A percentile compares a stretch with the other conserved stretches of the same genome.
Conservation (phyloP, 2,329 filamentous ascomycete genomes). For the Botrytis squamosa region DNA sequence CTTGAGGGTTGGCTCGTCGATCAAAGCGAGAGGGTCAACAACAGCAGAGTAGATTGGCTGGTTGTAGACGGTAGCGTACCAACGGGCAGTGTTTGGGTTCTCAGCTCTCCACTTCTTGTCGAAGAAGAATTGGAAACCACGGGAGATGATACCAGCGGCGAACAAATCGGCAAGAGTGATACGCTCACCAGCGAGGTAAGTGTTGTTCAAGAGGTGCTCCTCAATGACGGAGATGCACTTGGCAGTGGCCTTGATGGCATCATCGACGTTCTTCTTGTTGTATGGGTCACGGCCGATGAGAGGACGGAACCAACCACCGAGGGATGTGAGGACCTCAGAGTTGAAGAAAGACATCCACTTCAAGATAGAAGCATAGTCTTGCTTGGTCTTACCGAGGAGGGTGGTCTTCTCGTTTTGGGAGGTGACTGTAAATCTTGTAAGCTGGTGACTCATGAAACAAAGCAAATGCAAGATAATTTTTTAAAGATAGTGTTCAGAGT, state of each 20-base stretch:
- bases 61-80: constrained; percentile 93
- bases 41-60: constrained; percentile 87
- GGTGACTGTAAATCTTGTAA: constrained; percentile 63
- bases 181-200: constrained; percentile 96
- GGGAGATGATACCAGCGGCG: constrained; percentile 71
- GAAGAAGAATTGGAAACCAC: constrained; percentile 92
- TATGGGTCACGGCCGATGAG: constrained; percentile 79
- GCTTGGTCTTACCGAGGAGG: constrained; percentile 99
- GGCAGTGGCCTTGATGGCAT: constrained; percentile 65
- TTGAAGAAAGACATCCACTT: constrained; percentile 99
- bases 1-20: constrained; percentile 71
- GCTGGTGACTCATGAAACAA: constrained; percentile 24
- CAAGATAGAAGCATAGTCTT: constrained; percentile 95
- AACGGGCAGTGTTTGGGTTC: constrained; percentile 85
- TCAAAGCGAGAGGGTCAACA: constrained; percentile 70
- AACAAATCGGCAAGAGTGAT: constrained; percentile 96
- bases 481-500: constrained; percentile 63
- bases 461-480: constrained; percentile 22
- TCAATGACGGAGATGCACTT: constrained; percentile 74
- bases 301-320: constrained; percentile 83
- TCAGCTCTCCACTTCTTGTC: constrained; percentile 82
- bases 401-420: constrained; percentile 99
- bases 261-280: constrained; percentile 97
- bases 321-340: constrained; percentile 70
- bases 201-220: constrained; percentile 86